Conservation (phyloP, 306 rosid genomes). For the Oxytropis ochrocephala region DNA sequence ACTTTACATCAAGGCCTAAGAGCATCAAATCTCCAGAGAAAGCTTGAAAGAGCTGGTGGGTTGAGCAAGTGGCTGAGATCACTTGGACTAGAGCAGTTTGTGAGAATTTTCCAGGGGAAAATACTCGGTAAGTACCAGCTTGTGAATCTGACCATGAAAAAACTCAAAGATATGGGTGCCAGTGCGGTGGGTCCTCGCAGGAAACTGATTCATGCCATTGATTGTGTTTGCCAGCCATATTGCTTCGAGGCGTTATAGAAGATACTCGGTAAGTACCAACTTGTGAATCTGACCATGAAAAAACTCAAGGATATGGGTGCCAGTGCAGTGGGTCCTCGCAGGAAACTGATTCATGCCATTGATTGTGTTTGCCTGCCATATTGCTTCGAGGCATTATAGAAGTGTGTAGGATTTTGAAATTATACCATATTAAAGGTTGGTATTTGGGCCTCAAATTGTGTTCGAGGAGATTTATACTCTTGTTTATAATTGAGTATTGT, state of each 20-base stretch:
- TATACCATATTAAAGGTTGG: too few relatives aligned
- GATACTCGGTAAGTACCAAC: constrained; percentile 58
- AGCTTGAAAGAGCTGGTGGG: constrained; percentile 85
- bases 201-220: constrained; percentile 88
- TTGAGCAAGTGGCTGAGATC: constrained; percentile 71
- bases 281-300: constrained; percentile 79
- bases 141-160: constrained; percentile 79
- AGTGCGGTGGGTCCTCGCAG: constrained; percentile 94
- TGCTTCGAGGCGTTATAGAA: constrained; percentile 41
- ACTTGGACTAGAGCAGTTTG: constrained; percentile 75
- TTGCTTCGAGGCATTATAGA: constrained; percentile 42
- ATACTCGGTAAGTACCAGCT: constrained; percentile 63
- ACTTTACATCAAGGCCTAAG: constrained; percentile 46
- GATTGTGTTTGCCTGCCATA: constrained; percentile 85
- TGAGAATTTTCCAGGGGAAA: constrained; percentile 60
- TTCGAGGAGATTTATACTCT: not conserved
- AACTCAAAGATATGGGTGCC: constrained; percentile 94
- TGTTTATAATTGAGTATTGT: not conserved
- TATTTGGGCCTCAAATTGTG: not conserved
- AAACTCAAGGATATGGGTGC: constrained; percentile 97
- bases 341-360: constrained; percentile 89
- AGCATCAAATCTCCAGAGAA: constrained; percentile 74
- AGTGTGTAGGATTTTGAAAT: too few relatives aligned
- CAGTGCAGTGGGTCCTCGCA: constrained; percentile 88
- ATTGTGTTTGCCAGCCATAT: constrained; percentile 82